Evolutionary conservation across 2,329 filamentous ascomycete species (phyloP).

Genomic region (Cryphonectria parasitica): DNA sequence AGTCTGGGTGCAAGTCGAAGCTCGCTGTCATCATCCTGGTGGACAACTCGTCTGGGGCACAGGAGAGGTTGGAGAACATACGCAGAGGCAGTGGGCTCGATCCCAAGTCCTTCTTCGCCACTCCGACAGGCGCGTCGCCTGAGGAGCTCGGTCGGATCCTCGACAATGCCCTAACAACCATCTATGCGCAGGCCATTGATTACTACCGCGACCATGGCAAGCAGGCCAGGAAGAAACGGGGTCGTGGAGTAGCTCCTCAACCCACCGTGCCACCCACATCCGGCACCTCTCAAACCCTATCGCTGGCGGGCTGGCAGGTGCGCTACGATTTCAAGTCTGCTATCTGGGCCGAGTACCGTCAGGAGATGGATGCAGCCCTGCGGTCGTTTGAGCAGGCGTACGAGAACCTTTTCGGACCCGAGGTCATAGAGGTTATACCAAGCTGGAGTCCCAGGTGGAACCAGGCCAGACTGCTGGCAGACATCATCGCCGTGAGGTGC

Average conservation of each 20-base stretch:
- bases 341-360: constrained; percentile 87
- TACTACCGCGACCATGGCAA: constrained; percentile 96
- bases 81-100: constrained; percentile 80
- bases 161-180: constrained; percentile 69
- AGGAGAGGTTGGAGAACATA: constrained; percentile 77
- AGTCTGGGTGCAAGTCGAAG: constrained; percentile 76
- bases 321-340: constrained; percentile 94
- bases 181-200: constrained; percentile 78
- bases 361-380: constrained; percentile 86
- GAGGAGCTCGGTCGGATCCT: constrained; percentile 75
- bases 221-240: constrained; percentile 85
- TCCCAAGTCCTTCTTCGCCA: constrained; percentile 81
- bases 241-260: constrained; percentile 74
- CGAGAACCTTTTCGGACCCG: constrained; percentile 77
- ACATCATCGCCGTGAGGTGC: constrained; percentile 78
- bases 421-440: constrained; percentile 85
- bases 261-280: constrained; percentile 82
- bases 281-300: constrained; percentile 84
- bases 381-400: constrained; percentile 88
- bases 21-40: constrained; percentile 78
- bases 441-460: constrained; percentile 92
- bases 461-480: constrained; percentile 85
- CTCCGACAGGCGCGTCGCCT: constrained; percentile 73
- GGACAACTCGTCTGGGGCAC: constrained; percentile 63
- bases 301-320: constrained; percentile 85